phyloP scores from a whole-genome alignment of 495 filamentous ascomycete genomes.

The Bathelium albidoporum region DNA sequence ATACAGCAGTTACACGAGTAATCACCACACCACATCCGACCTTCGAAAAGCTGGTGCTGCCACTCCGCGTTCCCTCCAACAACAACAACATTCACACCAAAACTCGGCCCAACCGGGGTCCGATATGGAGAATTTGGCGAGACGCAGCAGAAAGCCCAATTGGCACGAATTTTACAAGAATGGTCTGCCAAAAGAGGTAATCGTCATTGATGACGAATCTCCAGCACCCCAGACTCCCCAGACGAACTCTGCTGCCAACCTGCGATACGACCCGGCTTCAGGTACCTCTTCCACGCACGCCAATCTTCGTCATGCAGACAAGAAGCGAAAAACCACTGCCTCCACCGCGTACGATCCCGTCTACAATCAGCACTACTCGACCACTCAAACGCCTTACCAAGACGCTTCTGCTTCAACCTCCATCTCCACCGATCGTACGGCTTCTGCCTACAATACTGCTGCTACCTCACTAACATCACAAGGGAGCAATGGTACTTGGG shows the following conservation, averaged over 20 bases:
- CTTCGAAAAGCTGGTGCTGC: conserved; percentile 23
- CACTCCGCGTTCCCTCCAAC: conserved; percentile 16
- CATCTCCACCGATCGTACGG: conserved; percentile 75
- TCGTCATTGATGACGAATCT: conserved; percentile 88
- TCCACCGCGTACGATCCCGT: conserved; percentile 55
- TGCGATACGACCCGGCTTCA: background rate
- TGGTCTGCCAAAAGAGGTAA: conserved; percentile 84
- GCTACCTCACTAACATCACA: conserved; percentile 73
- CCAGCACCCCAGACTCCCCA: conserved; percentile 40
- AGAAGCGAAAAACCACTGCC: conserved; percentile 53
- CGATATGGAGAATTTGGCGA: conserved; percentile 1
- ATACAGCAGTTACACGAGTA: conserved; percentile 23
- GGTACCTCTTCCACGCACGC: conserved; percentile 21
- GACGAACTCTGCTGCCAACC: background rate
- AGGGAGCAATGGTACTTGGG: conserved; percentile 43
- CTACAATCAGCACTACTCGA: conserved; percentile 55
- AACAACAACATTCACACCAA: conserved; percentile 6
- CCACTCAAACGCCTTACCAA: conserved; percentile 57
- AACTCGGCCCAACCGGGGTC: conserved; percentile 7
- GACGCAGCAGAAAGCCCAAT: conserved; percentile 40
- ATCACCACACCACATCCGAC: conserved; percentile 21
- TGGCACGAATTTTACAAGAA: conserved; percentile 91
- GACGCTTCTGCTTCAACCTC: conserved; percentile 59
- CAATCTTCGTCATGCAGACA: conserved; percentile 45
- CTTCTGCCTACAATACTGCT: conserved; percentile 67